phyloP scores from a whole-genome alignment of 202 grass and related monocot genomes.

The Carex arenaria region DNA sequence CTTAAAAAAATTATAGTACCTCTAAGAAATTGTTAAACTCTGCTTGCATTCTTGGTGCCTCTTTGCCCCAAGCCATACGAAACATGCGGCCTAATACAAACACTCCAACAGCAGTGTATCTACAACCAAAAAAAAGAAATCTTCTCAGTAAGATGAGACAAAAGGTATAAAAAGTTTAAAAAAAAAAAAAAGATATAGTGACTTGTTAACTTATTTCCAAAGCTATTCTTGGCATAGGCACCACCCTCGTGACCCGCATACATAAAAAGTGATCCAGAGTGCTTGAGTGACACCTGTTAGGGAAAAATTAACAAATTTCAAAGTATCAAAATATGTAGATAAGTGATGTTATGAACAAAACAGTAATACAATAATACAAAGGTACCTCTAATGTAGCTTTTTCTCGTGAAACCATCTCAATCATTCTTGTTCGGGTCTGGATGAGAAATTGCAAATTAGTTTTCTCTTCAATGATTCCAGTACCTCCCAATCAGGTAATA shows the following conservation, averaged over 20 bases:
- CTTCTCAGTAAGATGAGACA: constrained; percentile 28
- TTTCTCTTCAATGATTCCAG: background rate
- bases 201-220: constrained; percentile 73
- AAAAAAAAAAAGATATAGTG: constrained; percentile 19
- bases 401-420: no score
- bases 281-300: constrained; percentile 75
- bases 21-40: no score
- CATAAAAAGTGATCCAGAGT: constrained; percentile 96
- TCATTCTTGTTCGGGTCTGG: constrained; percentile 66
- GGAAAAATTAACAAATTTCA: constrained; percentile 14
- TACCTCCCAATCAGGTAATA: background rate
- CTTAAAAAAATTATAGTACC: background rate
- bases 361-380: no score
- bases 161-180: background rate
- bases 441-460: constrained; percentile 8
- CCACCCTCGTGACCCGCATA: constrained; percentile 84
- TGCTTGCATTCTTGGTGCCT: no score
- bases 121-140: background rate
- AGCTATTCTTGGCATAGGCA: constrained; percentile 97
- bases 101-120: no score
- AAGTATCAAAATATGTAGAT: background rate
- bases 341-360: background rate
- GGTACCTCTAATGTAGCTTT: no score
- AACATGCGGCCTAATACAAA: no score
- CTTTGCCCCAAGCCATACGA: no score